Evolutionary conservation across 345 rosid genomes (phyloP), one percentile per base, ranked within the genome.

Genomic region (Brassica cretica): DNA sequence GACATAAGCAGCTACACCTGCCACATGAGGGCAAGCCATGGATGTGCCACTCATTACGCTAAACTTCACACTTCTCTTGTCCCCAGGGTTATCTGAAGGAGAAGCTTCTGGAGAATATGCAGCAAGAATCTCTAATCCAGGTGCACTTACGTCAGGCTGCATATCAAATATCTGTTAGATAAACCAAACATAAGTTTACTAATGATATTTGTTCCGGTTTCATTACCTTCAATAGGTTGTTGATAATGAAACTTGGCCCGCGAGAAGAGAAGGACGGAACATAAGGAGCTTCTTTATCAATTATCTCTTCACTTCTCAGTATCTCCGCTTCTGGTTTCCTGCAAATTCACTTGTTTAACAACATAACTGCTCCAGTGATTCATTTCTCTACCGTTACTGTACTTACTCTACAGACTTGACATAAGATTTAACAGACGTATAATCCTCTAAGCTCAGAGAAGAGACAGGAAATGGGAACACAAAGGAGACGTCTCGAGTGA

Each of bases 21-120:
- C 80, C 21, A 53, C 84, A 78, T 86, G 89, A 10, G 89, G 87
- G 63, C 87, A 86, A 32, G 85, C 37, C 88, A 87, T 80, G 14
- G 86, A 87, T 9, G 88, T 87, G 14, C 86, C 87, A 15, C 82
- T 79, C 56, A 68, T 0, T 59, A 84, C 46, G 64, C 33, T 78
- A 78, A 59, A 86, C 6, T 15, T 81, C 5, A 44, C 80, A 35
- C 37, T 24, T 72, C 84, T 61, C 19, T 25, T 63, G 71, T 84
- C 82, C 46, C 0, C 12, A n/a, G 30, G n/a, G 27, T 12, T 7
- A 2, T 10, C 1, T 5, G 76, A 62, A 37, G 81, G 29, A 39
- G 68, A 64, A 70, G 76, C 76, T 12, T 64, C n/a, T 2, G 74
- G 79, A 66, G 87, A 75, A 60, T 0, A 81, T 9, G 85, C 86